Percentiles rank a stretch among this genome's conserved stretches.
Conservation (phyloP, 2,329 filamentous ascomycete genomes). For the Cladophialophora yegresii region DNA sequence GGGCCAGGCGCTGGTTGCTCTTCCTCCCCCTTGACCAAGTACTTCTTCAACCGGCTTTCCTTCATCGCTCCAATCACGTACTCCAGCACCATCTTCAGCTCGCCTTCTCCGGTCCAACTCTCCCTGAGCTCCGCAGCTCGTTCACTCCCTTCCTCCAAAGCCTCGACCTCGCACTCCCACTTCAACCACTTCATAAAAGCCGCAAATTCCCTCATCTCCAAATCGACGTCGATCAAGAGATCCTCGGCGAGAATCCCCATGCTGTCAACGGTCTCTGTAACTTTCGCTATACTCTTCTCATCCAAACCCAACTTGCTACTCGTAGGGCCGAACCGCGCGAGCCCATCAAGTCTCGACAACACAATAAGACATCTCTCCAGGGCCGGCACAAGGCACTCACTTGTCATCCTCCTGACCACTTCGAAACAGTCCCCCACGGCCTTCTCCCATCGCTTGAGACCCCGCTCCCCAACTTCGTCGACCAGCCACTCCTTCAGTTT, state of each 20-base stretch:
- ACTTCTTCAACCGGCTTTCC: conserved; percentile 41
- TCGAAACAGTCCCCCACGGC: conserved; percentile 76
- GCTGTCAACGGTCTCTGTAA: conserved; percentile 71
- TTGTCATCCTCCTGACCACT: conserved; percentile 72
- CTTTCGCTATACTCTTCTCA: conserved; percentile 55
- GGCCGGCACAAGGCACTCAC: conserved; percentile 85
- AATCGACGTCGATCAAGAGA: conserved; percentile 68
- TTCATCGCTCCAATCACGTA: conserved; percentile 64
- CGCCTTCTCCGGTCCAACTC: conserved; percentile 59
- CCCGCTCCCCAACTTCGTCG: conserved; percentile 76
- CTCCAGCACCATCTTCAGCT: conserved; percentile 69
- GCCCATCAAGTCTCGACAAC: conserved; percentile 76
- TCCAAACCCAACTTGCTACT: conserved; percentile 68
- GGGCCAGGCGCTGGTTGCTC: conserved; percentile 9
- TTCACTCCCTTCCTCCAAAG: conserved; percentile 61
- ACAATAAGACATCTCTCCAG: conserved; percentile 81
- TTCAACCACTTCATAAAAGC: conserved; percentile 83
- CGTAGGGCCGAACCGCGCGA: conserved; percentile 75
- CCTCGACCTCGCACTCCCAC: conserved; percentile 76
- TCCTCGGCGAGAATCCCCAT: conserved; percentile 75
- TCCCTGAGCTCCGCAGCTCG: conserved; percentile 71
- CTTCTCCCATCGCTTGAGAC: conserved; percentile 94
- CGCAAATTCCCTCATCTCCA: conserved; percentile 75
- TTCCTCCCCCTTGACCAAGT: conserved; percentile 40
- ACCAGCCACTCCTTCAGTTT: conserved; percentile 84